These are phyloP conservation scores for Scheffersomyces segobiensis DNA, from an alignment of 1,139 yeast species.

Conservation along the genomic window DNA sequence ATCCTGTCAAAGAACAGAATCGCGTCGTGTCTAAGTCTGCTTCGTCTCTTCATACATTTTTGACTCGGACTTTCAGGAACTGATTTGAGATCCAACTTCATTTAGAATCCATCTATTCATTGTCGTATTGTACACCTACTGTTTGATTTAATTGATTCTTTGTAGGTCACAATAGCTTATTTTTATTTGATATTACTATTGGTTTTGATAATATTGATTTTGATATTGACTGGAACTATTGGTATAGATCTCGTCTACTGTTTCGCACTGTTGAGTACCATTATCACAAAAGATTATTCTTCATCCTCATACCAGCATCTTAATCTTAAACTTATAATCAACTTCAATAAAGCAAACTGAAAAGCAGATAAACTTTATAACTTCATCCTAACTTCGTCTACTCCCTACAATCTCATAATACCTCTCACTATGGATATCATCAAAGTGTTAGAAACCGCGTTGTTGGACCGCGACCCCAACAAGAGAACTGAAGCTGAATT, in stretches of 20 bases:
- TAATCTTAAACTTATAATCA: not conserved
- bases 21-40: not conserved
- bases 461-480: slow-evolving; percentile 62
- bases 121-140: not conserved
- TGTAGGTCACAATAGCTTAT: not conserved
- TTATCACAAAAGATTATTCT: not conserved
- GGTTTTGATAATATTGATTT: not conserved
- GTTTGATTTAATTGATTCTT: not conserved
- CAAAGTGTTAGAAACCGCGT: slow-evolving; percentile 75
- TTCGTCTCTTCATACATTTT: not conserved
- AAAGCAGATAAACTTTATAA: no score
- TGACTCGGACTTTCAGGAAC: not conserved
- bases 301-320: no score
- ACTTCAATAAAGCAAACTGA: no score
- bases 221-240: not conserved
- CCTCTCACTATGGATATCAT: slow-evolving; percentile 59
- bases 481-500: slow-evolving; percentile 80
- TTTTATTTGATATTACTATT: not conserved
- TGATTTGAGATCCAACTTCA: not conserved
- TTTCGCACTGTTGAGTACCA: not conserved
- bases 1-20: not conserved
- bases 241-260: not conserved
- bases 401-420: not conserved
- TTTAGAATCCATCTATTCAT: not conserved
- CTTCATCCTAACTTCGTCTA: not conserved